Evolutionary conservation across 306 rosid species (phyloP).

Genomic region (Corylus heterophylla): DNA sequence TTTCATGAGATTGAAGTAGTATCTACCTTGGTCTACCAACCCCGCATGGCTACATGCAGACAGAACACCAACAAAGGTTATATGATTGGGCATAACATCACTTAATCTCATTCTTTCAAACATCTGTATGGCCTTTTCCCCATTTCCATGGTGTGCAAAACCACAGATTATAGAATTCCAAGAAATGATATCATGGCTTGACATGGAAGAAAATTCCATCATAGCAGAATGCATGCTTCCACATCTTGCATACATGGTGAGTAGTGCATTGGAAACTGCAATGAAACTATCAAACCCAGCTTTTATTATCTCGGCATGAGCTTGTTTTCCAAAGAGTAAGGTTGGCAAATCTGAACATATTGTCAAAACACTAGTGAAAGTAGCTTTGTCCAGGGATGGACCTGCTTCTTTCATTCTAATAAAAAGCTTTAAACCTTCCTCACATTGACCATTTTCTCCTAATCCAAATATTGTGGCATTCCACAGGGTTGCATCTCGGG

Average conservation of each 20-base stretch:
- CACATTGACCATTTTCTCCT: conserved; percentile 45
- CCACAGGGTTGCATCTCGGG: conserved; percentile 45
- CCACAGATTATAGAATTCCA: conserved; percentile 61
- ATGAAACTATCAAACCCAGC: conserved; percentile 37
- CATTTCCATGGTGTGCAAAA: conserved; percentile 50
- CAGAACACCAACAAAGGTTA: conserved; percentile 54
- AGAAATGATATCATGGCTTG: conserved; percentile 43
- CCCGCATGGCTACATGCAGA: conserved; percentile 62
- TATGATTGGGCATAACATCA: conserved; percentile 39
- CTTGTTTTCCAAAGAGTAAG: conserved; percentile 45
- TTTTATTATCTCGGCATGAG: conserved; percentile 39
- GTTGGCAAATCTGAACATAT: conserved; percentile 50
- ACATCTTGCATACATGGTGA: conserved; percentile 64
- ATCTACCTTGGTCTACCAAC: conserved; percentile 41
- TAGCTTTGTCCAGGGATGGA: conserved; percentile 39
- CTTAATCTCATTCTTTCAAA: conserved; percentile 44
- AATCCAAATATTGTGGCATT: conserved; percentile 57
- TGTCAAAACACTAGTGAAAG: conserved; percentile 48
- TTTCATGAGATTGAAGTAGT: conserved; percentile 43
- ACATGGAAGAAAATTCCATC: conserved; percentile 43
- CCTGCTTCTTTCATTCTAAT: conserved; percentile 47
- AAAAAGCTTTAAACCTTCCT: conserved; percentile 52
- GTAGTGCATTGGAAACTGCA: conserved; percentile 51
- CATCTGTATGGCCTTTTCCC: conserved; percentile 43
- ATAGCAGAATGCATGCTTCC: conserved; percentile 51